phyloP scores from a whole-genome alignment of 345 rosid genomes.

The Corymbia maculata region DNA sequence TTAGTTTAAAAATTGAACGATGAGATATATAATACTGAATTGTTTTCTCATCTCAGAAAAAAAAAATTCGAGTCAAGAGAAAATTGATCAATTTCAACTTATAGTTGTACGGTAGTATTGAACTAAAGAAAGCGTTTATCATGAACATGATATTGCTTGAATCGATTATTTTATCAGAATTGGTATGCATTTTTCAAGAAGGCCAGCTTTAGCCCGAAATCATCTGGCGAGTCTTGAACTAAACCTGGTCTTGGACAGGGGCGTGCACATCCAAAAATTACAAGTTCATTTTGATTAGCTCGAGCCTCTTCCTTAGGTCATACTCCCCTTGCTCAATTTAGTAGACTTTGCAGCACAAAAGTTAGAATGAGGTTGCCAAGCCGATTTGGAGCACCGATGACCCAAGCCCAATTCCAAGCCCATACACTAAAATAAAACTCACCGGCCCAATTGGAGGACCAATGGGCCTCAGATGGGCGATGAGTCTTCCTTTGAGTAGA shows the following conservation, averaged over 20 bases:
- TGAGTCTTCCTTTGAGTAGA: neutral
- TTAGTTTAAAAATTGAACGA: neutral
- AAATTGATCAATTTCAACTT: too few species aligned
- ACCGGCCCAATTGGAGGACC: neutral
- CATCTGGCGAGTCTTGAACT: neutral
- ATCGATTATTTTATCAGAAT: neutral
- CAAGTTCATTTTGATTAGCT: neutral
- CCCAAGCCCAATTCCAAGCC: neutral
- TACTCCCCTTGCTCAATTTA: neutral
- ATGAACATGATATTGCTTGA: neutral
- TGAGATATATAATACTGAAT: too few species aligned
- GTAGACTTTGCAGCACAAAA: neutral
- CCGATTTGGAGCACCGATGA: neutral
- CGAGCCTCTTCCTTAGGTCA: neutral
- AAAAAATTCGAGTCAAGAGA: too few species aligned
- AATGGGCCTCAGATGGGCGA: neutral
- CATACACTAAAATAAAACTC: neutral
- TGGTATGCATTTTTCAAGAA: neutral
- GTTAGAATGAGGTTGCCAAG: neutral
- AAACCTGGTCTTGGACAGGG: neutral
- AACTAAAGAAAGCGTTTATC: neutral
- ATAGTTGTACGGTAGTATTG: too few species aligned
- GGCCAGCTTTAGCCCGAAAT: neutral
- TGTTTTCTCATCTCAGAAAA: neutral
- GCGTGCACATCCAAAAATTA: neutral